A percentile compares a stretch with the other conserved stretches of the same genome.
phyloP scores from a whole-genome alignment of 106 monocot species.

The Apostasia shenzhenica region DNA sequence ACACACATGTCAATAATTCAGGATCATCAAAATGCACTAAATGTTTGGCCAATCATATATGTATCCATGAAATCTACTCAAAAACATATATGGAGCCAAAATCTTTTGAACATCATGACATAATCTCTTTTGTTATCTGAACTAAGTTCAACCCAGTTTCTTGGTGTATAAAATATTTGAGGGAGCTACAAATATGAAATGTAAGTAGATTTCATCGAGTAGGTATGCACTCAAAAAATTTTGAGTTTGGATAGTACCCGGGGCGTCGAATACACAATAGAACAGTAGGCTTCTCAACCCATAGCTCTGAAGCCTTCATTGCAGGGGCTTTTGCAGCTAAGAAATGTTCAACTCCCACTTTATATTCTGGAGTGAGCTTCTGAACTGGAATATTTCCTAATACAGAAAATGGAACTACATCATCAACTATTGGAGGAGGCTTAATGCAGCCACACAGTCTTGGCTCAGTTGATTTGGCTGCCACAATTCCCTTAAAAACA shows the following conservation, averaged over 20 bases:
- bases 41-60: too few relatives aligned
- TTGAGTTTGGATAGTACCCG: conserved; percentile 12
- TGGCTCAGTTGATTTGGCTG: conserved; percentile 16
- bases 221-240: too few relatives aligned
- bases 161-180: too few relatives aligned
- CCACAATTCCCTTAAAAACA: conserved; percentile 35
- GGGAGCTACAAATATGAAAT: too few relatives aligned
- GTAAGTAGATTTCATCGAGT: too few relatives aligned
- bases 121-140: too few relatives aligned
- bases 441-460: conserved; percentile 18
- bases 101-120: too few relatives aligned
- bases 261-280: conserved; percentile 32
- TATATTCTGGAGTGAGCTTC: conserved; percentile 36
- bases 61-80: too few relatives aligned
- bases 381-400: conserved; percentile 33
- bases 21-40: neutral
- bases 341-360: conserved; percentile 15
- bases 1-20: neutral
- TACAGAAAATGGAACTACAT: conserved; percentile 20
- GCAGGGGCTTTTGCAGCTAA: conserved; percentile 18
- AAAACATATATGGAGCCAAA: too few relatives aligned
- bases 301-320: conserved; percentile 32
- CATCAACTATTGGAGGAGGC: conserved; percentile 16
- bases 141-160: too few relatives aligned
- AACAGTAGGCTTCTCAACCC: conserved; percentile 19